These are phyloP conservation scores for Cytidiella melzeri DNA, from an alignment of 768 basidiomycete species.

Conservation along the genomic window DNA sequence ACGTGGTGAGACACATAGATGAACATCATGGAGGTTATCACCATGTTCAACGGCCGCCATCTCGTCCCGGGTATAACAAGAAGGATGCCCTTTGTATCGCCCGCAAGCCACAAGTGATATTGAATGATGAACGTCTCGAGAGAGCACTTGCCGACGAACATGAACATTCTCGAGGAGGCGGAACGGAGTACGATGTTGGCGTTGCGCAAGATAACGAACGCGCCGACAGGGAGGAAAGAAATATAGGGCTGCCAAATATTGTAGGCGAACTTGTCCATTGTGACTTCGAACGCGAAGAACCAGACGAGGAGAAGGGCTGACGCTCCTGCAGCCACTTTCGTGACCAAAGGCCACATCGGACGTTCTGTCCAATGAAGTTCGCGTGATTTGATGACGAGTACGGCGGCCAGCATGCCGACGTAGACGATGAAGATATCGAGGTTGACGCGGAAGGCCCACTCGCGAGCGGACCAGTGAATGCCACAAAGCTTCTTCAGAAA, in stretches of 20 bases:
- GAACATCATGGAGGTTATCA: conserved; percentile 72
- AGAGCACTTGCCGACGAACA: conserved; percentile 81
- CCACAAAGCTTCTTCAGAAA: conserved; percentile 58
- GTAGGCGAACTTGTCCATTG: conserved; percentile 77
- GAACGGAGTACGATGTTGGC: conserved; percentile 67
- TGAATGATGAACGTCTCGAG: conserved; percentile 91
- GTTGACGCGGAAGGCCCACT: conserved; percentile 86
- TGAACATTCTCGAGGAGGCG: conserved; percentile 60
- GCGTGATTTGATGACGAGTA: conserved; percentile 68
- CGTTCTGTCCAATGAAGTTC: conserved; percentile 68
- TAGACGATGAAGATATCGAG: conserved; percentile 90
- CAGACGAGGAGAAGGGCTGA: conserved; percentile 56
- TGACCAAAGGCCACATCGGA: conserved; percentile 52
- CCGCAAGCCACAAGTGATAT: conserved; percentile 83
- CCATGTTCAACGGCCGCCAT: conserved; percentile 74
- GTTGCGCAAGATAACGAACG: conserved; percentile 74
- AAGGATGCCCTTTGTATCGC: conserved; percentile 76
- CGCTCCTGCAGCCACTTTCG: conserved; percentile 41
- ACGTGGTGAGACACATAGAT: conserved; percentile 75
- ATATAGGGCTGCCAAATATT: conserved; percentile 82
- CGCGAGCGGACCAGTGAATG: conserved; percentile 78
- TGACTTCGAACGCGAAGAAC: conserved; percentile 81
- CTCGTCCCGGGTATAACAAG: conserved; percentile 68
- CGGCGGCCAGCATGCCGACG: conserved; percentile 74
- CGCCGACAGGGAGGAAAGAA: conserved; percentile 73